Conservation (phyloP, 148 eudicot species). For the Fagopyrum tataricum region DNA sequence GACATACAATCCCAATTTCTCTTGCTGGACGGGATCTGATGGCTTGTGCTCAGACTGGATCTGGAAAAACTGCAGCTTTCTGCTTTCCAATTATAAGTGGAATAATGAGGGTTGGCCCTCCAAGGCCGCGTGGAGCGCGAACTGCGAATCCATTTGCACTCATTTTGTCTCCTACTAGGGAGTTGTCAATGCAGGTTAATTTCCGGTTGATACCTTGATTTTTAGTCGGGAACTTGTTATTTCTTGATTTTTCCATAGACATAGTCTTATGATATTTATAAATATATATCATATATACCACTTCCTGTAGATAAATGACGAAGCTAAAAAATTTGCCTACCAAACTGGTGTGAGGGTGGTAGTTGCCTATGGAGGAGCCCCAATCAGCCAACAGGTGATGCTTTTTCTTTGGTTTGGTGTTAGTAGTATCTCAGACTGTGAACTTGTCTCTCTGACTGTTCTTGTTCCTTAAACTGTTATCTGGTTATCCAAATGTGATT, state of each 20-base stretch:
- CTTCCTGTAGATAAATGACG: conserved; percentile 60
- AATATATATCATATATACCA: not conserved
- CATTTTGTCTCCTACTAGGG: conserved; percentile 84
- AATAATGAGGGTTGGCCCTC: conserved; percentile 45
- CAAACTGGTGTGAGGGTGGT: conserved; percentile 90
- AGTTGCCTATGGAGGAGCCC: conserved; percentile 86
- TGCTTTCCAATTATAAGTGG: conserved; percentile 84
- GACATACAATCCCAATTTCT: conserved; percentile 71
- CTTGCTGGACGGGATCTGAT: conserved; percentile 74
- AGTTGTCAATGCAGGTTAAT: conserved; percentile 70
- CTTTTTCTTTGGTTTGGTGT: not conserved
- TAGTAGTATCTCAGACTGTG: too few species aligned
- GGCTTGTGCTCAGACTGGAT: conserved; percentile 92
- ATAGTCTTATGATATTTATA: not conserved
- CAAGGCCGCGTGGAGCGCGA: conserved; percentile 51
- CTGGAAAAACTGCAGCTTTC: conserved; percentile 86
- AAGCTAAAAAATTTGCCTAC: conserved; percentile 70
- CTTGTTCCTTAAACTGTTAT: too few species aligned
- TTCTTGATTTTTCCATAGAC: not conserved
- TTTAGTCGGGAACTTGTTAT: not conserved
- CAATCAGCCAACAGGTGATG: conserved; percentile 70
- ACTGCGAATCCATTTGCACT: conserved; percentile 72
- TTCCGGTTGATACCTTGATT: conserved; percentile 10
- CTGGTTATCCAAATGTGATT: not conserved
- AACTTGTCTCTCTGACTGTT: too few species aligned